phyloP scores from a whole-genome alignment of 2,329 filamentous ascomycete genomes.

The Fusarium sororula region DNA sequence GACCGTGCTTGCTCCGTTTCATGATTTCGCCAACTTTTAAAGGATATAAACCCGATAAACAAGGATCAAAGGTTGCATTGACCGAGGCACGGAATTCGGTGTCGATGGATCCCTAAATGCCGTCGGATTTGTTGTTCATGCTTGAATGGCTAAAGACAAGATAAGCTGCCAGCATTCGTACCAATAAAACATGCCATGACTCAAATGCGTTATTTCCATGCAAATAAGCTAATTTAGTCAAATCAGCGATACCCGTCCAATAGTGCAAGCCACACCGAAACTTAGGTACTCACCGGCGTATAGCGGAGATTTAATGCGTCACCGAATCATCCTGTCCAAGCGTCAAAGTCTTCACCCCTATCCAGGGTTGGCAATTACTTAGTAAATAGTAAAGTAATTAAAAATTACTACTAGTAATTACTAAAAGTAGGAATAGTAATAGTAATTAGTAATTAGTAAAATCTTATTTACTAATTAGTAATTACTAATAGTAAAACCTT shows the following conservation, averaged over 20 bases:
- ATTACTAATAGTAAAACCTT: no score
- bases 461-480: no score
- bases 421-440: no score
- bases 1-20: conserved; percentile 14
- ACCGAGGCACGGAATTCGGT: conserved; percentile 28
- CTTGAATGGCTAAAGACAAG: not conserved
- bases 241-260: not conserved
- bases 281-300: not conserved
- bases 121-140: not conserved
- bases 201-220: not conserved
- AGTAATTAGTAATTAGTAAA: no score
- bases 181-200: not conserved
- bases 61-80: not conserved
- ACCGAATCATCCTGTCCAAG: conserved; percentile 6
- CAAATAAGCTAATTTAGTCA: not conserved
- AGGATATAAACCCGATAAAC: conserved; percentile 7
- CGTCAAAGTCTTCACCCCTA: conserved; percentile 24
- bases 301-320: conserved; percentile 16
- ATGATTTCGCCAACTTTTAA: not conserved
- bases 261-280: not conserved
- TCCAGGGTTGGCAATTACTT: no score
- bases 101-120: not conserved
- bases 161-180: not conserved
- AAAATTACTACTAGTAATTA: no score
- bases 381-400: no score